Percentiles rank a stretch among this genome's conserved stretches.
These are phyloP conservation scores for Sextonia rubra DNA, from an alignment of 164 flowering plant genomes.

Conservation along the genomic window DNA sequence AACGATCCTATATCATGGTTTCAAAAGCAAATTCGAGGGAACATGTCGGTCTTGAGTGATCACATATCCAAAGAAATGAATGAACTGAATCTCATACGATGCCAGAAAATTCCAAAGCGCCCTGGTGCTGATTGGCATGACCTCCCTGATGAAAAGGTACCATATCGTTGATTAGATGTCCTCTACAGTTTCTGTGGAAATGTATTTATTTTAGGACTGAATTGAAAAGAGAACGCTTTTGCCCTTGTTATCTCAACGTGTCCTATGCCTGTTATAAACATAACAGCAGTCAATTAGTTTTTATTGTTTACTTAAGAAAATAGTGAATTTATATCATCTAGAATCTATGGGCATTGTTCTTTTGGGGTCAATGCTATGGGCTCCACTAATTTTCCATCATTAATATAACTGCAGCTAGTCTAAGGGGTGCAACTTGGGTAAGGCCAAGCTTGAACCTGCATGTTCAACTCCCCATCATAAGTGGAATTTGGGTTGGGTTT, in stretches of 20 bases:
- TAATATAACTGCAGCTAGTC: too few relatives aligned
- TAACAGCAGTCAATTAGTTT: too few relatives aligned
- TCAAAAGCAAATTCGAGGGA: conserved; percentile 78
- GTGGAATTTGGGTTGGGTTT: too few relatives aligned
- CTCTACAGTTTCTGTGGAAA: neutral
- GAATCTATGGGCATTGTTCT: neutral
- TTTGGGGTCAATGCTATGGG: neutral
- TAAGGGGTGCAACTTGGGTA: too few relatives aligned
- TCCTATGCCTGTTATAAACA: neutral
- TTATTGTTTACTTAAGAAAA: neutral
- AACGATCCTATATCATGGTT: conserved; percentile 78
- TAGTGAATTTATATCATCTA: neutral
- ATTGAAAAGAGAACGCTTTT: too few relatives aligned
- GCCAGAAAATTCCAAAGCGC: conserved; percentile 75
- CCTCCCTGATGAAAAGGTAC: conserved; percentile 88
- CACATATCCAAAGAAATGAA: conserved; percentile 97
- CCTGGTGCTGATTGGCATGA: conserved; percentile 96
- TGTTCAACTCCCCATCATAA: too few relatives aligned
- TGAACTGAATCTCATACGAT: conserved; percentile 72
- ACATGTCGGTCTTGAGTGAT: conserved; percentile 44
- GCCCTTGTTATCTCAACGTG: neutral
- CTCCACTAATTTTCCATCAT: neutral
- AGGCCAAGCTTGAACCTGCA: too few relatives aligned
- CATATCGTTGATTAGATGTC: neutral
- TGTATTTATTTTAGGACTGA: neutral